Base-by-base conservation (phyloP, 305 asterid genomes). In the Petunia hybrid region DNA sequence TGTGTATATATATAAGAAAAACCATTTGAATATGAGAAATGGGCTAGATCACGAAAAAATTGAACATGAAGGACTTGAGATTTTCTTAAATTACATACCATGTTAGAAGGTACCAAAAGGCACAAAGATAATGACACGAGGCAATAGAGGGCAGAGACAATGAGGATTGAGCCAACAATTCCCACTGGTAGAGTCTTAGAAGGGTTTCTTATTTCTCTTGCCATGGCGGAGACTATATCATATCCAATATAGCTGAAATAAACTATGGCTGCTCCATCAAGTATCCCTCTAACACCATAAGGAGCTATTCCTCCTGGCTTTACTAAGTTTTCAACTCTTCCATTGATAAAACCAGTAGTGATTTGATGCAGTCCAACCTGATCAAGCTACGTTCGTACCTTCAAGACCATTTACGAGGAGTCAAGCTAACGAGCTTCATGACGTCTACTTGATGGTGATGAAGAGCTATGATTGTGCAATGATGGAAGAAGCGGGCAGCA, bases 161-260 rank as follows among this genome's bases (percentile, higher is more conserved):
- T 82, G 60, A 87, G 77, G 56, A 87, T 86, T 5, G 90, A 87
- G 31, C 90, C 90, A 12, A 85, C 85, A 59, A 87, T 82, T 46
- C 89, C 90, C 6, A 85, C 42, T 5, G 89, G 90, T 16, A 87
- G 82, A 79, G 83, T 80, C 61, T 56, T 84, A 8, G 85, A 84
- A 82, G 90, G 90, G 76, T 82, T 85, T 74, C 63, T 85, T 45
- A 85, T 85, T 65, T 87, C 89, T 84, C 85, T 89, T 14, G 90
- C 90, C 90, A 86, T 82, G 42, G 90, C 85, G 48, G 90, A 84
- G 31, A 87, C 87, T 80, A 89, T 80, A 35, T 86, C 90, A 82
- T 84, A 87, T 1, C 90, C 89, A 36, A 87, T 85, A 39, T 87
- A 87, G 81, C 89, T 84, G 71, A 87, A 84, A 67, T 85, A 87